Percentiles rank a stretch among this genome's conserved stretches.
Conservation (phyloP, 2,329 filamentous ascomycete genomes). For the Paecilomyces dactylethromorphus region DNA sequence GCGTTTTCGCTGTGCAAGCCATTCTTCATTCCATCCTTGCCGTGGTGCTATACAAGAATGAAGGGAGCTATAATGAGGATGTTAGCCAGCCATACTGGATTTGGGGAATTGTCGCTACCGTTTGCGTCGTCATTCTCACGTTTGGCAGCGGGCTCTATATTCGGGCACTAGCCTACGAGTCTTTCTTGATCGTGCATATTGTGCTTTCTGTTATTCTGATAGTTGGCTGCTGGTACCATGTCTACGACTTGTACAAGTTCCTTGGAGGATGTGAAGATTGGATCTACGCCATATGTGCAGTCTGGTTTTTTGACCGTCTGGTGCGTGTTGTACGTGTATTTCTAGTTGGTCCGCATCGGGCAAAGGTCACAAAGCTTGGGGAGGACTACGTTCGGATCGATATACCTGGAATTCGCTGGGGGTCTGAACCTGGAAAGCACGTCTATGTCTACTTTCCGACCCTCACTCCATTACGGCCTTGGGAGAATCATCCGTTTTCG, state of each 20-base stretch:
- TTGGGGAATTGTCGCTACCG: conserved; percentile 17
- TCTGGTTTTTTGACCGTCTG: no score
- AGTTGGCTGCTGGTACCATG: conserved; percentile 29
- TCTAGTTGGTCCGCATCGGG: no score
- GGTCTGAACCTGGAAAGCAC: conserved; percentile 50
- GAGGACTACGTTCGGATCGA: no score
- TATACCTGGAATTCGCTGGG: no score
- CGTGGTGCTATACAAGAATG: no score
- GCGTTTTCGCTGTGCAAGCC: conserved; percentile 16
- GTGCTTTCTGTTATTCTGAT: conserved; percentile 22
- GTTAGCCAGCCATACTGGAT: conserved; percentile 5
- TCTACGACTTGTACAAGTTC: conserved; percentile 31
- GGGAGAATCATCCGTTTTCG: conserved; percentile 55
- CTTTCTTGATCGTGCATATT: conserved; percentile 29
- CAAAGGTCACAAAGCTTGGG: no score
- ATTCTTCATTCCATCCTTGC: conserved; percentile 12
- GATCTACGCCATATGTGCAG: conserved; percentile 8
- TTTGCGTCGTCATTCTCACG: conserved; percentile 12
- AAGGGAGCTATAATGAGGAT: no score
- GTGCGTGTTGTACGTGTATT: no score
- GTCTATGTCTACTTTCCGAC: conserved; percentile 65
- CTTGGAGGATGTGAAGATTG: conserved; percentile 44
- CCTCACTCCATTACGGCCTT: conserved; percentile 17
- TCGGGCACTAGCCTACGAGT: conserved; percentile 18
- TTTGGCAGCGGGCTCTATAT: conserved; percentile 13